phyloP scores from a whole-genome alignment of 2,329 filamentous ascomycete species.

The Metarhizium guizhouense region DNA sequence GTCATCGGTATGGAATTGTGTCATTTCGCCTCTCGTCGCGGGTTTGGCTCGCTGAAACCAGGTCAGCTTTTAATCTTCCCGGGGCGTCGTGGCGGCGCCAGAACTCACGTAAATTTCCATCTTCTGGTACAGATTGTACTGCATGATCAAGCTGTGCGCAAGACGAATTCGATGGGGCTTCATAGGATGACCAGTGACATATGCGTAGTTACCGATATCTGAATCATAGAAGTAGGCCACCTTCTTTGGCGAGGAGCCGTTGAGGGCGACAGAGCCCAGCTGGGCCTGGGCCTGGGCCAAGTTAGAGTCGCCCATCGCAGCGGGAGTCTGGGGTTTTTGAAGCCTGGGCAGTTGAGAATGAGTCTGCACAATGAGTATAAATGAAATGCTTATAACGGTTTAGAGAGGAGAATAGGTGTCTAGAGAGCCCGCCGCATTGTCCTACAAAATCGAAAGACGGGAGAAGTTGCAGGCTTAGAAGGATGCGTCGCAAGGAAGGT shows the following conservation, averaged over 20 bases:
- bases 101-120: constrained; percentile 88
- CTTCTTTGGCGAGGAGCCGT: constrained; percentile 54
- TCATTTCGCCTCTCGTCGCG: constrained; percentile 82
- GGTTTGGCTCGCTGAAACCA: constrained; percentile 64
- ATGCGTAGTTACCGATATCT: constrained; percentile 96
- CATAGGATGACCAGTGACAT: constrained; percentile 95
- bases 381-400: not conserved
- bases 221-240: constrained; percentile 98
- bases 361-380: not conserved
- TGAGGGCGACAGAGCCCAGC: constrained; percentile 38
- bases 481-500: not conserved
- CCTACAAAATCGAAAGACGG: not conserved
- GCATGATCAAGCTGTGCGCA: constrained; percentile 92
- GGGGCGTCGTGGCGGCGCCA: not conserved
- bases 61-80: not conserved
- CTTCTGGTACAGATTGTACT: constrained; percentile 90
- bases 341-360: not conserved
- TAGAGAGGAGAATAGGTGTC: not conserved
- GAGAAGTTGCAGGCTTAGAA: not conserved
- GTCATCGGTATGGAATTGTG: constrained; percentile 87
- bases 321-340: not conserved
- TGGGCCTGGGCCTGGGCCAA: constrained; percentile 19
- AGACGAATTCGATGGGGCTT: constrained; percentile 94
- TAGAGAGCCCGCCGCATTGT: not conserved
- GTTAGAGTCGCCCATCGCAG: constrained; percentile 27